Evolutionary conservation across 2,329 filamentous ascomycete genomes (phyloP).

Genomic region (Pseudocercospora pini-densiflorae): DNA sequence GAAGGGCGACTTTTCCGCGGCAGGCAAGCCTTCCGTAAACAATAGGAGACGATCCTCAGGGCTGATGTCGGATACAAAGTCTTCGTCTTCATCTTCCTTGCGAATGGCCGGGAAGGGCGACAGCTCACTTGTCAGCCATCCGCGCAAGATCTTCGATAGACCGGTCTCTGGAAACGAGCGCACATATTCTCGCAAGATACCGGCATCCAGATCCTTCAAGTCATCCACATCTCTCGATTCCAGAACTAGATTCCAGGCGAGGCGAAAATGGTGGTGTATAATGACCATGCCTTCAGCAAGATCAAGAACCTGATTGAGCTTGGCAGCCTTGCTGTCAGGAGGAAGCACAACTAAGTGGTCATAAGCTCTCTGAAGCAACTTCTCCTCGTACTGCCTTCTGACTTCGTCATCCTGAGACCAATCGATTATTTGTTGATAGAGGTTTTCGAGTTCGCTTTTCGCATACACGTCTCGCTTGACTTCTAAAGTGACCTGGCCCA

Average conservation of each 20-base stretch:
- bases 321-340: slow-evolving; percentile 67
- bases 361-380: slow-evolving; percentile 78
- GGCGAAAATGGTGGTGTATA: slow-evolving; percentile 85
- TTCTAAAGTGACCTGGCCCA: slow-evolving; percentile 81
- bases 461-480: slow-evolving; percentile 84
- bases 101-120: slow-evolving; percentile 81
- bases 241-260: slow-evolving; percentile 89
- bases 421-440: slow-evolving; percentile 84
- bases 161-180: slow-evolving; percentile 83
- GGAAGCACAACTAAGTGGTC: slow-evolving; percentile 75
- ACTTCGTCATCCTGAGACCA: slow-evolving; percentile 89
- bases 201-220: slow-evolving; percentile 76
- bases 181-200: slow-evolving; percentile 79
- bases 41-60: slow-evolving; percentile 80
- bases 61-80: slow-evolving; percentile 61
- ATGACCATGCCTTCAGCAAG: slow-evolving; percentile 92
- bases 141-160: slow-evolving; percentile 78
- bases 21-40: slow-evolving; percentile 66
- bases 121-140: slow-evolving; percentile 79
- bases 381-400: slow-evolving; percentile 86
- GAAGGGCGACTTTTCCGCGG: slow-evolving; percentile 68
- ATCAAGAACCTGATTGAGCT: slow-evolving; percentile 73
- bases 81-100: slow-evolving; percentile 42
- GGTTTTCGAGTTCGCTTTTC: slow-evolving; percentile 74
- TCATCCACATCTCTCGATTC: slow-evolving; percentile 84